Evolutionary conservation across 2,329 filamentous ascomycete genomes (phyloP), one percentile per base, ranked within the genome.

Genomic region (Xylaria multiplex): DNA sequence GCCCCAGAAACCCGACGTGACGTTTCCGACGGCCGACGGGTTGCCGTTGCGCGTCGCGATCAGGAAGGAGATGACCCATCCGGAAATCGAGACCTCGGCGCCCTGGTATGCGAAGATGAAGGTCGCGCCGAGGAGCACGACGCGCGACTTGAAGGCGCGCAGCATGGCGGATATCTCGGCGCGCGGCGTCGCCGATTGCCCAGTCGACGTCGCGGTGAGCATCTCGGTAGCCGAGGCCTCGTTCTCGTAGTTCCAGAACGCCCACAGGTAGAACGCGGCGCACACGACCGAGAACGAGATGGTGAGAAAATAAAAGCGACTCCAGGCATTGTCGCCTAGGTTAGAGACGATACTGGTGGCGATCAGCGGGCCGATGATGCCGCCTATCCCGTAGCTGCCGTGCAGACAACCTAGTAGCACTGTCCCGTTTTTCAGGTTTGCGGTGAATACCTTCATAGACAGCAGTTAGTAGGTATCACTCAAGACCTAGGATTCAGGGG

Each of bases 71-170:
- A 95, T 93, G 55, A 95, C 90, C 93, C 93, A 96, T 59, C 93
- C 92, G 0, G 90, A 92, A 69, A 95, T 92, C 14, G 89, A 90
- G 16, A 96, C 92, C 78, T 96, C 93, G 42, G 91, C 90, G 40
- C 92, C 93, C 78, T 96, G 92, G 77, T 97, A 96, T 30, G 89
- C 88, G 77, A 96, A 96, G 77, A 96, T 91, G 81, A 96, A 96
- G 9, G 93, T 77, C 0, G 92, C 90, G 2, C 92, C 91, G 0
- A 96, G 83, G 1, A 96, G 78, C 0, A 93, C 92, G 4, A 89
- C 84, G 37, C 86, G 76, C 80, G 83, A 73, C 78, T 81, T 79
- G 75, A 85, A 76, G 67, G 81, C 80, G 73, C 84, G 69, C 54
- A 85, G 72, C 82, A 86, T 82, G 57, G 79, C 80, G 9, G 78